A percentile compares a stretch with the other conserved stretches of the same genome.
These are phyloP conservation scores for Parvularia atlantis DNA, from an alignment of 78 protist species.

Conservation along the genomic window DNA sequence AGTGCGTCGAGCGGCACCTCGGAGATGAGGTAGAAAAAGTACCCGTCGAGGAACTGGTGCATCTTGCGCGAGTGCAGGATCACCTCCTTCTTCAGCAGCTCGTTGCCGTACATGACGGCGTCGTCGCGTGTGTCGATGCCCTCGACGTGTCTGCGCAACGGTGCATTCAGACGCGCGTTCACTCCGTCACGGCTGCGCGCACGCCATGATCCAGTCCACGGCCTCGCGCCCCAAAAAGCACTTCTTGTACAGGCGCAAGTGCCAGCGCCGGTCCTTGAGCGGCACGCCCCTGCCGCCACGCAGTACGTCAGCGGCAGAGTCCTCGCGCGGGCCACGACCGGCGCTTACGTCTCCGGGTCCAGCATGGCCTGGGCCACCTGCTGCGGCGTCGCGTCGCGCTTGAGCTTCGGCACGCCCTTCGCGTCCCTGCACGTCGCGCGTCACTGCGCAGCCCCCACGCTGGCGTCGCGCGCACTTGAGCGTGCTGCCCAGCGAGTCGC, in stretches of 20 bases:
- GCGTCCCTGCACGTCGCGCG: background rate
- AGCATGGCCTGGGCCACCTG: background rate
- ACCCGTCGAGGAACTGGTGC: no score
- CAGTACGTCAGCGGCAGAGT: background rate
- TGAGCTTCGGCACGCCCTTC: background rate
- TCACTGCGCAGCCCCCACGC: background rate
- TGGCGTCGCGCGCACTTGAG: no score
- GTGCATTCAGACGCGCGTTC: no score
- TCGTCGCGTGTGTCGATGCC: conserved; percentile 4
- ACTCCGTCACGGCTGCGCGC: no score
- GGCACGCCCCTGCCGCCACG: background rate
- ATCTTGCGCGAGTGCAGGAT: background rate
- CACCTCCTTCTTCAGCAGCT: background rate
- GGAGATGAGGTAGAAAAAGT: background rate
- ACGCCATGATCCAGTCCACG: conserved; percentile 1
- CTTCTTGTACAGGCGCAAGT: background rate
- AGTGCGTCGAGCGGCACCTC: no score
- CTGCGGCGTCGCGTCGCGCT: background rate
- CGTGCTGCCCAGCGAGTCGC: no score
- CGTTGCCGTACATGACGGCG: background rate
- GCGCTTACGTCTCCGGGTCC: background rate
- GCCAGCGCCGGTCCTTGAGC: background rate
- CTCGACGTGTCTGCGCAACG: no score
- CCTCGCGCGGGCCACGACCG: background rate
- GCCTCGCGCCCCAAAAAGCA: background rate